Conservation (phyloP, 1,139 yeast genomes). For the Scheffersomyces lignicola region DNA sequence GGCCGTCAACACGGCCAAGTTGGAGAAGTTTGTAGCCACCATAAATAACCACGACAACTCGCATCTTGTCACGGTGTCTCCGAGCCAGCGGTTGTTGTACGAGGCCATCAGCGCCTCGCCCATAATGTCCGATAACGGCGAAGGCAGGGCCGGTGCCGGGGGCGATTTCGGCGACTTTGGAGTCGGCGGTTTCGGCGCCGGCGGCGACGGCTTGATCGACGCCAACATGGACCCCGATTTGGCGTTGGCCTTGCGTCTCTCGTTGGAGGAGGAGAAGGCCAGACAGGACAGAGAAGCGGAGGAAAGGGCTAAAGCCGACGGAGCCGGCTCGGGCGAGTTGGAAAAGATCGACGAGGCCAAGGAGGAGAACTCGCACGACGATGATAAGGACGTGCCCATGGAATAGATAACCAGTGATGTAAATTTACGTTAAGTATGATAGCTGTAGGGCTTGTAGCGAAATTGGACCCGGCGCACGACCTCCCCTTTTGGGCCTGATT, state of each 20-base stretch:
- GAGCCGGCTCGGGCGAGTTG: constrained; percentile 20
- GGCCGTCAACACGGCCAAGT: constrained; percentile 68
- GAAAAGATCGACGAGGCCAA: constrained; percentile 37
- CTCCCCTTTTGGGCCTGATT: too few species aligned
- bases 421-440: too few species aligned
- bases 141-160: constrained; percentile 38
- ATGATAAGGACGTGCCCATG: constrained; percentile 12
- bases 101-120: constrained; percentile 74
- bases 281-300: constrained; percentile 69
- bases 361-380: constrained; percentile 18
- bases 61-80: constrained; percentile 84
- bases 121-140: constrained; percentile 59
- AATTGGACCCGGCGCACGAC: too few species aligned
- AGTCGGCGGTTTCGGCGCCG: constrained; percentile 47
- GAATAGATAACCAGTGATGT: too few species aligned
- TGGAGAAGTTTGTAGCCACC: constrained; percentile 77
- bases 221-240: constrained; percentile 96
- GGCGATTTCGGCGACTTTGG: constrained; percentile 30
- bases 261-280: constrained; percentile 78
- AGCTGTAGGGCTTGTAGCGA: too few species aligned
- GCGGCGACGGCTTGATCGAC: constrained; percentile 64
- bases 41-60: constrained; percentile 77
- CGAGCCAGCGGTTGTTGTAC: constrained; percentile 79
- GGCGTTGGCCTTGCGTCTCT: constrained; percentile 87
- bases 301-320: constrained; percentile 37